phyloP scores from a whole-genome alignment of 2,329 filamentous ascomycete genomes.

The Nemania diffusa region DNA sequence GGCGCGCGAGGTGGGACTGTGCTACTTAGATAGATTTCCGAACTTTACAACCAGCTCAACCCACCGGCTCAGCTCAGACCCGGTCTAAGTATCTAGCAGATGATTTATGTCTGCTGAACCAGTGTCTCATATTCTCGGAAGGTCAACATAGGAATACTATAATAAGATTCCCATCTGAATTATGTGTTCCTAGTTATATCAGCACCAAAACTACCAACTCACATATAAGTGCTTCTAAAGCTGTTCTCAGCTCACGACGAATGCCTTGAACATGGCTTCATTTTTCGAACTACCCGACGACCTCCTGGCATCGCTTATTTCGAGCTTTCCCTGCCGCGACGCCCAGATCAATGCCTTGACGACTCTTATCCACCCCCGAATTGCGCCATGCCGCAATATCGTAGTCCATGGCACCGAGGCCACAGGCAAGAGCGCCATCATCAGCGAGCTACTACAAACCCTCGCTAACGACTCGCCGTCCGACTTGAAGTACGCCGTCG shows the following conservation, averaged over 20 bases:
- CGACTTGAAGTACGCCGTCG: constrained; percentile 66
- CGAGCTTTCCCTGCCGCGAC: constrained; percentile 67
- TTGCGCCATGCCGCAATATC: constrained; percentile 78
- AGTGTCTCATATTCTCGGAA: background rate
- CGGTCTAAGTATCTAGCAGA: too few relatives aligned
- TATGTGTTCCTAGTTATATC: background rate
- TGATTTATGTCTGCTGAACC: too few relatives aligned
- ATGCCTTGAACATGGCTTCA: constrained; percentile 34
- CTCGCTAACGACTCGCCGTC: constrained; percentile 59
- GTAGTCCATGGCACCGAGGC: constrained; percentile 86
- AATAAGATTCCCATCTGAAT: background rate
- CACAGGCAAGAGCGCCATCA: constrained; percentile 84
- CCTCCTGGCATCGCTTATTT: constrained; percentile 56
- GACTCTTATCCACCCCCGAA: constrained; percentile 68
- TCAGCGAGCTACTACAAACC: constrained; percentile 67
- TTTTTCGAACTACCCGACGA: constrained; percentile 66
- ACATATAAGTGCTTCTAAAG: background rate
- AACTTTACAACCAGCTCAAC: too few relatives aligned
- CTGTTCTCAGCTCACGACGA: background rate
- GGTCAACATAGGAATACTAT: background rate
- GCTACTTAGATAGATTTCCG: too few relatives aligned
- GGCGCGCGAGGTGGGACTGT: too few relatives aligned
- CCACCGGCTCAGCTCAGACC: too few relatives aligned
- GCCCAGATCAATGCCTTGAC: constrained; percentile 68
- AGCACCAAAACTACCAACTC: background rate